Evolutionary conservation across 2,329 filamentous ascomycete species (phyloP).

Genomic region (Trichoderma aggressivum): DNA sequence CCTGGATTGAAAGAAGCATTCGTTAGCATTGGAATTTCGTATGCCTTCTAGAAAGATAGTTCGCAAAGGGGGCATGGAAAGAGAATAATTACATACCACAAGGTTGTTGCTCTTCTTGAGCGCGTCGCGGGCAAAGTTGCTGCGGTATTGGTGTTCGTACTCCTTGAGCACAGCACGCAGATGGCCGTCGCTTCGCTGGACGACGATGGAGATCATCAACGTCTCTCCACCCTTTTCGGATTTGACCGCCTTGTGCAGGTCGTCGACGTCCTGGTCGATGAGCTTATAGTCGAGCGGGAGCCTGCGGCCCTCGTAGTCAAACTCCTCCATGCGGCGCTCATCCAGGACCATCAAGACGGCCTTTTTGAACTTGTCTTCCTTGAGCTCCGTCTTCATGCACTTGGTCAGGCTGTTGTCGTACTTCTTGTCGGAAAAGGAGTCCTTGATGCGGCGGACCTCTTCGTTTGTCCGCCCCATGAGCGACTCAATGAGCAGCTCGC

Average conservation of each 20-base stretch:
- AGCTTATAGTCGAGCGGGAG: constrained; percentile 56
- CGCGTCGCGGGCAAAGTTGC: constrained; percentile 85
- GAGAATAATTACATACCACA: constrained; percentile 62
- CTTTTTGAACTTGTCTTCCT: constrained; percentile 92
- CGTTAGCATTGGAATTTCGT: constrained; percentile 38
- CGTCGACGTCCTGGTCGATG: constrained; percentile 68
- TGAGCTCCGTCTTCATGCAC: constrained; percentile 90
- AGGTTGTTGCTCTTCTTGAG: constrained; percentile 87
- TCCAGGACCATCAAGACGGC: constrained; percentile 82
- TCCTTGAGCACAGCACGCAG: constrained; percentile 72
- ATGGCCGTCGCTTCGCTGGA: constrained; percentile 77
- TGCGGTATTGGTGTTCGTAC: constrained; percentile 70
- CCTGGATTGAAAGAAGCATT: constrained; percentile 51
- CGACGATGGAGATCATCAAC: constrained; percentile 80
- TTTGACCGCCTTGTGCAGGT: constrained; percentile 64
- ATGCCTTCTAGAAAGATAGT: constrained; percentile 47
- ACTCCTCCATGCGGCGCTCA: constrained; percentile 78
- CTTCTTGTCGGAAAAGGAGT: constrained; percentile 85
- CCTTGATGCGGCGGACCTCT: constrained; percentile 85
- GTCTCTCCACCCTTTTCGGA: constrained; percentile 80
- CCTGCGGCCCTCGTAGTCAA: constrained; percentile 59
- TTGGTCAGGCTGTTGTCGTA: constrained; percentile 76
- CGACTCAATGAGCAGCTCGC: constrained; percentile 88
- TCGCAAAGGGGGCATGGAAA: neutral
- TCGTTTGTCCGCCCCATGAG: constrained; percentile 86